Conservation (phyloP, 2,329 filamentous ascomycete genomes). For the Botryosphaeria agaves region DNA sequence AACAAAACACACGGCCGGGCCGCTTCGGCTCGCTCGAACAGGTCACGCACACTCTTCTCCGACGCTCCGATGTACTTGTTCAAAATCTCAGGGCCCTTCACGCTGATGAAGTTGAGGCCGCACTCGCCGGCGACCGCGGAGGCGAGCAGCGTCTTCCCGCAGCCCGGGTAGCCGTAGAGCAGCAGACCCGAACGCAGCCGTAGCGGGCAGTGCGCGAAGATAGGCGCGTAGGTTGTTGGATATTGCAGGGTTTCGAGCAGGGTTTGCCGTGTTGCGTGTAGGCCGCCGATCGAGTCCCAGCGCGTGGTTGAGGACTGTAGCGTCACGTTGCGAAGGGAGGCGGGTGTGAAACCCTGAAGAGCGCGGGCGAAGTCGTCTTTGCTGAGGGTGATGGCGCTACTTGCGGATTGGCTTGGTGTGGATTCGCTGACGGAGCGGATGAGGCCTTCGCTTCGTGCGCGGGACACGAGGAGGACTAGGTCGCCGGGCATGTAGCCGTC, state of each 20-base stretch:
- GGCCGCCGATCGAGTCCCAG: constrained; percentile 80
- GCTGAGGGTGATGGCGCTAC: constrained; percentile 30
- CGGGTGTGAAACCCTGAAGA: constrained; percentile 82
- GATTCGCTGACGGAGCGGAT: constrained; percentile 54
- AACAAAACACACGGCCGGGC: constrained; percentile 89
- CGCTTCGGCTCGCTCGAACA: constrained; percentile 84
- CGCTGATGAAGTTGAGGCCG: constrained; percentile 93
- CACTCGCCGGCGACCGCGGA: constrained; percentile 97
- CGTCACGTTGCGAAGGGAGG: constrained; percentile 85
- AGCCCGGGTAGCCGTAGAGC: constrained; percentile 88
- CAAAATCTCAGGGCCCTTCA: constrained; percentile 93
- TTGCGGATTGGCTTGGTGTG: constrained; percentile 8
- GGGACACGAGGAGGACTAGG: constrained; percentile 65
- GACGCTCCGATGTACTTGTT: constrained; percentile 99
- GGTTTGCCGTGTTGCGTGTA: constrained; percentile 74
- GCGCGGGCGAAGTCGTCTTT: constrained; percentile 68
- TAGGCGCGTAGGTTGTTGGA: constrained; percentile 92
- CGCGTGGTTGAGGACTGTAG: constrained; percentile 85
- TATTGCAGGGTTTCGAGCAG: constrained; percentile 91
- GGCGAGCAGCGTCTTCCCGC: constrained; percentile 89
- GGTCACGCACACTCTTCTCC: constrained; percentile 86
- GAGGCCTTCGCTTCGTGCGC: constrained; percentile 81
- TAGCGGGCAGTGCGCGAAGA: constrained; percentile 89
- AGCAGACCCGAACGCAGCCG: constrained; percentile 86
- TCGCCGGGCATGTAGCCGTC: constrained; percentile 98